Evolutionary conservation across 73 alveolate species (phyloP).

Genomic region (Symbiodinium natans): DNA sequence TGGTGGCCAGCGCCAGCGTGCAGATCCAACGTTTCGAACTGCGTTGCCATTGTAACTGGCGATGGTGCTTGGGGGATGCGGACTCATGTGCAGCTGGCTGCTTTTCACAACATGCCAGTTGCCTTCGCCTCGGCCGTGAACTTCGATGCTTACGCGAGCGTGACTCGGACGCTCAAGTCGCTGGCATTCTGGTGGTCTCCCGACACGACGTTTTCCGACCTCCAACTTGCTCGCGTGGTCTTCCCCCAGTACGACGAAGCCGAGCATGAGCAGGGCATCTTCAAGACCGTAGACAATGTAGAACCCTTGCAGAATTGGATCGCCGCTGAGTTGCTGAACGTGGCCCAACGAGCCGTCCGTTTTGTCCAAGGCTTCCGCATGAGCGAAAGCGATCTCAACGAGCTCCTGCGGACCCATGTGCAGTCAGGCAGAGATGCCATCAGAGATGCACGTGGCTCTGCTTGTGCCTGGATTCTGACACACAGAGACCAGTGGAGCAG

Average conservation of each 20-base stretch:
- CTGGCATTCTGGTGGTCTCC: conserved; percentile 13
- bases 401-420: background rate
- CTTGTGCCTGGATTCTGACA: conserved; percentile 26
- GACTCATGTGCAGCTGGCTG: background rate
- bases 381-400: background rate
- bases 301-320: background rate
- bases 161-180: background rate
- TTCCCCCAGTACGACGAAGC: background rate
- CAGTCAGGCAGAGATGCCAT: background rate
- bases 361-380: background rate
- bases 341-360: conserved; percentile 7
- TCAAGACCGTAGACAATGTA: background rate
- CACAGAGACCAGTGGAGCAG: background rate
- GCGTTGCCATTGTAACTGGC: conserved; percentile 9
- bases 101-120: conserved; percentile 17
- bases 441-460: background rate
- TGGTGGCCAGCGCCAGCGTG: conserved; percentile 67
- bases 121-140: conserved; percentile 5
- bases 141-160: background rate
- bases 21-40: background rate
- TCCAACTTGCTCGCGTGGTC: background rate
- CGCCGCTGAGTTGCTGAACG: background rate
- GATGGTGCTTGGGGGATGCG: conserved; percentile 11
- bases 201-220: background rate
- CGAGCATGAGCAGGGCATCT: background rate